These are phyloP conservation scores for Vararia minispora DNA, from an alignment of 768 basidiomycete genomes.

Conservation along the genomic window DNA sequence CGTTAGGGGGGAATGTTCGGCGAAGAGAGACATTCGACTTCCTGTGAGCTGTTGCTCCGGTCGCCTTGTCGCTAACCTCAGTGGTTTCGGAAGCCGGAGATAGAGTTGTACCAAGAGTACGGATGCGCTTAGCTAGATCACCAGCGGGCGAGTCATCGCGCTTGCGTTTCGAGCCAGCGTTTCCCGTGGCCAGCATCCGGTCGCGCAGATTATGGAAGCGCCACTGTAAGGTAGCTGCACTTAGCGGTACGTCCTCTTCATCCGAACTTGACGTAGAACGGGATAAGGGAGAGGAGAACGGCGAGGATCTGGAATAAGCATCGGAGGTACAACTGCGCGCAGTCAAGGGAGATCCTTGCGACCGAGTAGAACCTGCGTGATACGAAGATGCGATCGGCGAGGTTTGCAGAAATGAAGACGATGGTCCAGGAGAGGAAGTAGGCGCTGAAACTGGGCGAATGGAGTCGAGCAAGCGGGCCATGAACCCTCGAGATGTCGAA, in stretches of 20 bases:
- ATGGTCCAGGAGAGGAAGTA: neutral
- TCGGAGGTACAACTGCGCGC: no score
- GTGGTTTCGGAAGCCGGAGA: neutral
- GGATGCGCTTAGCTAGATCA: neutral
- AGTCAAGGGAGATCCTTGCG: no score
- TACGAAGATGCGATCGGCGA: slow-evolving; percentile 2
- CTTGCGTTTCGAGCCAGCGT: no score
- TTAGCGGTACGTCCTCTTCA: no score
- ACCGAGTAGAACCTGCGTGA: no score
- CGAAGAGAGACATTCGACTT: slow-evolving; percentile 18
- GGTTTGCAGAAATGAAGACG: neutral
- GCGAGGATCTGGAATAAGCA: slow-evolving; percentile 8
- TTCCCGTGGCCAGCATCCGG: no score
- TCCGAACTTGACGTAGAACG: no score
- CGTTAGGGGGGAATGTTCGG: slow-evolving; percentile 39
- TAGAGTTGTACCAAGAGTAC: neutral
- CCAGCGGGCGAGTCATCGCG: no score
- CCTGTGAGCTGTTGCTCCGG: neutral
- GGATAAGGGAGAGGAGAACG: slow-evolving; percentile 10
- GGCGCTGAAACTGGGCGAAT: slow-evolving; percentile 5
- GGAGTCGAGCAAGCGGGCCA: slow-evolving; percentile 2
- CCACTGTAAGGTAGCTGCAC: no score
- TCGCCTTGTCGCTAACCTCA: neutral
- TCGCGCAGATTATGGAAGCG: no score
- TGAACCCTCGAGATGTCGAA: slow-evolving; percentile 8